Base-by-base conservation (phyloP, 2,329 filamentous ascomycete species). In the Zalaria sp. region DNA sequence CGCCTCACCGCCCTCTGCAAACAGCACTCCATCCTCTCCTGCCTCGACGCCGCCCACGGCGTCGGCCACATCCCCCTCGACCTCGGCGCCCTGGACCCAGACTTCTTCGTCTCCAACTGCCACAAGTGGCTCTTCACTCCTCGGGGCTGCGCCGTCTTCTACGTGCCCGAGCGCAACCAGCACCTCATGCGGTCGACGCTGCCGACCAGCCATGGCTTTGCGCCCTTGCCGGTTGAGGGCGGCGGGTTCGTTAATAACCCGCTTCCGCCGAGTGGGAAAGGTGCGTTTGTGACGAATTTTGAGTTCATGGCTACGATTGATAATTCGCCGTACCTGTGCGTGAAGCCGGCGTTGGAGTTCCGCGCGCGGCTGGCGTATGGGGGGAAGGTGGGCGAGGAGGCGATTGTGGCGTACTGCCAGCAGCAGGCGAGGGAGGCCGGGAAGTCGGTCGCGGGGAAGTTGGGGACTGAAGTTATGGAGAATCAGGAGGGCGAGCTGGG, bases 101-200 rank as follows among this genome's bases (percentile, higher is more conserved):
- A 95, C 59, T 95, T 93, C 63, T 84, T 93, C 54, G 73, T 89
- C 9, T 81, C 72, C 42, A 95, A 95, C 58, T 84, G 79, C 51
- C 84, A 93, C 66, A 93, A 93, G 58, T 96, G 89, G 89, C 75
- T 95, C 5, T 79, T 77, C 54, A 75, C 77, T 1, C 89, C 88
- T 1, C 77, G 88, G 28, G 81, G 80, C 10, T 87, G 82, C 56
- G 86, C 86, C 3, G 66, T 91, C 3, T 75, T 95, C 49, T 82
- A 93, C 60, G 83, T 91, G 1, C 83, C 87, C 0, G 45, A 68
- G 11, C 72, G 81, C 25, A 87, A 93, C 58, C 89, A 95, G 58
- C 64, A 68, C 38, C 60, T 93, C 35, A 76, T 95, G 35, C 73
- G 77, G 9, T 79, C 79, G 2, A 80, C 84, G 0, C 59, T 93